Percentiles rank a stretch among this genome's conserved stretches.
These are phyloP conservation scores for Hibiscus trionum DNA, from an alignment of 345 rosid species.

Conservation along the genomic window DNA sequence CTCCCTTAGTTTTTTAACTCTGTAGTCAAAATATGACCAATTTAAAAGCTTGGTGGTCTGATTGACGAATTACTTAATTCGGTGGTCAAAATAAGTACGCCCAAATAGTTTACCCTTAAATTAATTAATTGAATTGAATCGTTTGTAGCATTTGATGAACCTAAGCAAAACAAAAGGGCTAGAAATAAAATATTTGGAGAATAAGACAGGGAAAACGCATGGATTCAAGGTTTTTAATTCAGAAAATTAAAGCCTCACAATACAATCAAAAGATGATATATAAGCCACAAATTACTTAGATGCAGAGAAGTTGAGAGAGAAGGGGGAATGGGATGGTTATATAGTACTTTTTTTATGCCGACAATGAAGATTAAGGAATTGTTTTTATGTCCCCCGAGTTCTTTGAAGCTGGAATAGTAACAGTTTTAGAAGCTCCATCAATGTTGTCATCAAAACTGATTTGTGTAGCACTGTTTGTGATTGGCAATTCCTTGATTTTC, in stretches of 20 bases:
- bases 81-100: too few species aligned
- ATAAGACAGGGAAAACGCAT: neutral
- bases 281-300: neutral
- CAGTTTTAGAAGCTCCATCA: neutral
- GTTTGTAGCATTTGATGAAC: too few species aligned
- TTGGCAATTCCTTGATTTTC: conserved; percentile 16
- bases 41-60: too few species aligned
- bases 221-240: neutral
- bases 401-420: neutral
- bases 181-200: too few species aligned
- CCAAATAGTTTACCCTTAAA: too few species aligned
- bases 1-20: too few species aligned
- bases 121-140: too few species aligned
- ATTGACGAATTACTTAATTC: too few species aligned
- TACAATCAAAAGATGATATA: neutral
- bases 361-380: neutral
- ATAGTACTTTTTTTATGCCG: too few species aligned
- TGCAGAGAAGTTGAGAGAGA: neutral
- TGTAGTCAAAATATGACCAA: too few species aligned
- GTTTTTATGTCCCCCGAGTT: neutral
- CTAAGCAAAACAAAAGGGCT: too few species aligned
- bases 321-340: too few species aligned
- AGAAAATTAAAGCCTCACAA: neutral
- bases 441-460: neutral
- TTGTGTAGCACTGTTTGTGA: neutral